These are phyloP conservation scores for Cordyceps tenuipes DNA, from an alignment of 2,329 filamentous ascomycete species.

Conservation along the genomic window DNA sequence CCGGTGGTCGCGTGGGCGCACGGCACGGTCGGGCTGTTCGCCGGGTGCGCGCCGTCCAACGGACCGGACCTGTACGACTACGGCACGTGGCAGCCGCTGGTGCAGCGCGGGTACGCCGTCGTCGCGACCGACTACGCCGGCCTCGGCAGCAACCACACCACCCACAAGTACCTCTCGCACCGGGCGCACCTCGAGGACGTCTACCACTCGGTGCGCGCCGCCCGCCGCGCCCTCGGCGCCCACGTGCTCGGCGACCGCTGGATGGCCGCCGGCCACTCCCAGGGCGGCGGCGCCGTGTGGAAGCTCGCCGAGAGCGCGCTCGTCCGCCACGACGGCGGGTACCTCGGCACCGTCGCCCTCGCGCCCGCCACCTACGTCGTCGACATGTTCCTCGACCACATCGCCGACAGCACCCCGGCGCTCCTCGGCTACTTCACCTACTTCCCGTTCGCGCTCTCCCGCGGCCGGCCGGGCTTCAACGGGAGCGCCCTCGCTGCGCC, in stretches of 20 bases:
- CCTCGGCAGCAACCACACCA: conserved; percentile 16
- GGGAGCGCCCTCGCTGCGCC: neutral
- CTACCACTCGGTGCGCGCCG: conserved; percentile 1
- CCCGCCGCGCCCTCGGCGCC: conserved; percentile 6
- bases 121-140: conserved; percentile 19
- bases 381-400: conserved; percentile 9
- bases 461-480: neutral
- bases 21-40: conserved; percentile 14
- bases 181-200: conserved; percentile 12
- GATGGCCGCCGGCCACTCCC: conserved; percentile 15
- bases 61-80: conserved; percentile 13
- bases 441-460: conserved; percentile 1
- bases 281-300: conserved; percentile 17
- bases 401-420: neutral
- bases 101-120: conserved; percentile 14
- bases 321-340: conserved; percentile 3
- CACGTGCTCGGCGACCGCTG: conserved; percentile 10
- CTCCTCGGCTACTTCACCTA: conserved; percentile 4
- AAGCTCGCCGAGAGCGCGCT: conserved; percentile 14
- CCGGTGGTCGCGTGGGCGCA: conserved; percentile 14
- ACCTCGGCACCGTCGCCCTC: conserved; percentile 13
- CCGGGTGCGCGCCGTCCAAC: conserved; percentile 15
- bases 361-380: conserved; percentile 14
- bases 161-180: conserved; percentile 15
- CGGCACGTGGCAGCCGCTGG: conserved; percentile 12